These are phyloP conservation scores for Melocanna baccifera DNA, from an alignment of 176 grass and related monocot species.

Conservation along the genomic window DNA sequence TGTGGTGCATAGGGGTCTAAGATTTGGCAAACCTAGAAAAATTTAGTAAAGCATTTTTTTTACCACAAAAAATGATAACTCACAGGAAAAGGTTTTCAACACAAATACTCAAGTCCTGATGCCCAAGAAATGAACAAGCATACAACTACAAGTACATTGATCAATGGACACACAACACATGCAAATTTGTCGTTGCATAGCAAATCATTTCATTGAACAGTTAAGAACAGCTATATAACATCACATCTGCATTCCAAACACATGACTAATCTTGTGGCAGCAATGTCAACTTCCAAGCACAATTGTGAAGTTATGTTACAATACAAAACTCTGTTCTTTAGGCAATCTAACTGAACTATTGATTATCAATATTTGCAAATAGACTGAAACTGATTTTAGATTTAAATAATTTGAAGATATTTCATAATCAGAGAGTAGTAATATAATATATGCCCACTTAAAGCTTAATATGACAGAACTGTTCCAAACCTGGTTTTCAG, in stretches of 20 bases:
- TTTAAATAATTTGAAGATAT: not conserved
- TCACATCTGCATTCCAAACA: not conserved
- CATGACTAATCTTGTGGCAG: not conserved
- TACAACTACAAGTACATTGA: not conserved
- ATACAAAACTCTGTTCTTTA: not conserved
- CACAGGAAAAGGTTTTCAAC: not conserved
- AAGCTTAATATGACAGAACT: not conserved
- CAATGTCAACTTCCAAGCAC: constrained; percentile 12
- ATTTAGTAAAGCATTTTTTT: not conserved
- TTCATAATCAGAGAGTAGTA: not conserved
- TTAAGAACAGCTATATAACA: not conserved
- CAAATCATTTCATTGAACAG: not conserved
- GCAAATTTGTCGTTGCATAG: not conserved
- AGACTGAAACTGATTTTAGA: not conserved
- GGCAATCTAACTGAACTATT: not conserved
- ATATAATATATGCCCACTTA: not conserved
- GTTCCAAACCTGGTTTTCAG: constrained; percentile 65
- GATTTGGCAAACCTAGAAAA: not conserved
- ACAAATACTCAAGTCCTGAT: not conserved
- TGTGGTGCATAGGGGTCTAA: not conserved
- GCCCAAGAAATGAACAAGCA: constrained; percentile 18
- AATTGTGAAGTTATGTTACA: not conserved
- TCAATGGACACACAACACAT: not conserved
- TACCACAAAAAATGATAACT: not conserved
- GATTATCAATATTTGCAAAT: not conserved